phyloP scores from a whole-genome alignment of 2,329 filamentous ascomycete genomes.

The Mycosphaerella arachidis region DNA sequence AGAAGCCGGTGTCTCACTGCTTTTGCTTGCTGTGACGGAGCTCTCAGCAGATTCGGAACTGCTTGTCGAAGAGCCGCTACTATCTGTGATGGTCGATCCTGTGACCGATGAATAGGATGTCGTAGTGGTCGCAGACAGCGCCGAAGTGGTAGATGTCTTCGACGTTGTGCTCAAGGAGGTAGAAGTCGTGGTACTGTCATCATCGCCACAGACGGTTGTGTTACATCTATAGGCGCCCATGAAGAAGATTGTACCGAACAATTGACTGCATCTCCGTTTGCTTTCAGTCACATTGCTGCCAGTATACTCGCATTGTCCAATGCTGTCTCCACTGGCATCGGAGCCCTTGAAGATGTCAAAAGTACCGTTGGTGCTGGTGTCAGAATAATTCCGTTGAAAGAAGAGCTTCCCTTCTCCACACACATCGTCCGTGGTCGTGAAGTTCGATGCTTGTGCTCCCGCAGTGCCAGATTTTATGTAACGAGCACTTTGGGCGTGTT shows the following conservation, averaged over 20 bases:
- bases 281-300: conserved; percentile 7
- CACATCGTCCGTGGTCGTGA: conserved; percentile 11
- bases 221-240: conserved; percentile 10
- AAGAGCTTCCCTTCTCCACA: conserved; percentile 9
- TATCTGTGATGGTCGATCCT: not conserved
- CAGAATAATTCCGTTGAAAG: conserved; percentile 8
- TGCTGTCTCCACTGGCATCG: conserved; percentile 7
- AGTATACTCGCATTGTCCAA: conserved; percentile 7
- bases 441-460: not conserved
- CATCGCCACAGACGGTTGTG: conserved; percentile 8
- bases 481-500: not conserved
- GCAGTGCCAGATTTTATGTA: conserved; percentile 10
- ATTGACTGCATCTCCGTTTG: conserved; percentile 7
- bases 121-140: not conserved
- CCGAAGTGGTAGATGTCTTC: not conserved
- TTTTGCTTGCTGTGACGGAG: not conserved
- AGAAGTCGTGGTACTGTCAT: not conserved
- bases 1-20: not conserved
- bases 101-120: not conserved
- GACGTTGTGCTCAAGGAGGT: not conserved
- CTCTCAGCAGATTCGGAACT: not conserved
- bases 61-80: not conserved
- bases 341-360: conserved; percentile 13
- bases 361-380: conserved; percentile 9
- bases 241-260: conserved; percentile 12